phyloP scores from a whole-genome alignment of 495 filamentous ascomycete genomes.

The Penicillium maclennaniae region DNA sequence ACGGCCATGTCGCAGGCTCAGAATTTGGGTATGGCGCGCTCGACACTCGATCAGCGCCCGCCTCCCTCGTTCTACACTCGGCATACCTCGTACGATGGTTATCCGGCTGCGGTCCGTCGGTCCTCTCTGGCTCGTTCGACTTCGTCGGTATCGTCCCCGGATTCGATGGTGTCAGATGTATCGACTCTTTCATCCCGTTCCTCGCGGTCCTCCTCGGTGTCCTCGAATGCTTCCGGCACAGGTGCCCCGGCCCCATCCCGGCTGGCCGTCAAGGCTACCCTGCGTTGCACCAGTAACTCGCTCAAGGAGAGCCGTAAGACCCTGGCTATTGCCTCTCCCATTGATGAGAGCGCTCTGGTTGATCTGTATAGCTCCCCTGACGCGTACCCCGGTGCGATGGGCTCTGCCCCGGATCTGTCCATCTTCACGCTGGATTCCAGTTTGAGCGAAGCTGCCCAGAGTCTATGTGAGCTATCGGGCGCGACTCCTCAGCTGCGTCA shows the following conservation, averaged over 20 bases:
- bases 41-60: constrained; percentile 51
- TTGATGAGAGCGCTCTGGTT: constrained; percentile 49
- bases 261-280: constrained; percentile 78
- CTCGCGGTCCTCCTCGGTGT: constrained; percentile 71
- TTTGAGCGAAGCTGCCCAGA: constrained; percentile 58
- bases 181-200: constrained; percentile 58
- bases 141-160: constrained; percentile 78
- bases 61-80: constrained; percentile 50
- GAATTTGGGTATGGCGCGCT: constrained; percentile 60
- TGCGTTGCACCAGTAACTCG: constrained; percentile 65
- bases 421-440: constrained; percentile 45
- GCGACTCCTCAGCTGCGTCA: constrained; percentile 31
- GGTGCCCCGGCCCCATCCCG: constrained; percentile 62
- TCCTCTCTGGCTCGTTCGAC: constrained; percentile 73
- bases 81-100: constrained; percentile 45
- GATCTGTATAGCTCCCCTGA: constrained; percentile 58
- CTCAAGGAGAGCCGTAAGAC: constrained; percentile 41
- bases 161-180: constrained; percentile 85
- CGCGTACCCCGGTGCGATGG: constrained; percentile 50
- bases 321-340: constrained; percentile 37
- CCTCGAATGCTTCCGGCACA: constrained; percentile 62
- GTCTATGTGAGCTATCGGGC: constrained; percentile 61
- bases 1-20: constrained; percentile 76
- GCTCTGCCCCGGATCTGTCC: constrained; percentile 46
- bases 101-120: constrained; percentile 55